Conservation (phyloP, 2,329 filamentous ascomycete species). For the Xylaria sp. region DNA sequence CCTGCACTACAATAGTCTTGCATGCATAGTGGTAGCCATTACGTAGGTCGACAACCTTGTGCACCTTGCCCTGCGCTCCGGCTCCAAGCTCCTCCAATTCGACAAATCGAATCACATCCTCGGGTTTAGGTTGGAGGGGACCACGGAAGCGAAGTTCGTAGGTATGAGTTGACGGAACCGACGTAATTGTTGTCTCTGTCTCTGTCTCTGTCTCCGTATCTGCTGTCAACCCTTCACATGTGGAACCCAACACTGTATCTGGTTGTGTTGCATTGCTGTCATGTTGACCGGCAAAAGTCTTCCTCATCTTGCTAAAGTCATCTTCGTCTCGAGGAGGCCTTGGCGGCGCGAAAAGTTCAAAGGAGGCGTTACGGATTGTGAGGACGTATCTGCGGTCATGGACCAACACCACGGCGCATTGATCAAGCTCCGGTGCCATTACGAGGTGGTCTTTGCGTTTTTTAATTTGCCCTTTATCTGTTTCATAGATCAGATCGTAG, state of each 20-base stretch:
- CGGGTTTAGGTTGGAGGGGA: not conserved
- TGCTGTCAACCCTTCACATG: too few species aligned
- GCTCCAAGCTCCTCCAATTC: not conserved
- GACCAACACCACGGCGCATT: not conserved
- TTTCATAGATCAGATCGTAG: not conserved
- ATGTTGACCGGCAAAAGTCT: too few species aligned
- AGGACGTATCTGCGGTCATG: too few species aligned
- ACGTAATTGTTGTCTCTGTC: not conserved
- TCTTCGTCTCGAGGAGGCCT: too few species aligned
- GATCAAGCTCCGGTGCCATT: too few species aligned
- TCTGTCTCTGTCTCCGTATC: too few species aligned
- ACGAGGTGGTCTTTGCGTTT: not conserved
- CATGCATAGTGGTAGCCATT: not conserved
- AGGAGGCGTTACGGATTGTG: too few species aligned
- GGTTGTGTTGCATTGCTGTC: too few species aligned
- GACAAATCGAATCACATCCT: not conserved
- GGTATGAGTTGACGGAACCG: not conserved
- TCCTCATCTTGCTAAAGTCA: too few species aligned
- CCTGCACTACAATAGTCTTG: not conserved
- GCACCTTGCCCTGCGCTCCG: not conserved
- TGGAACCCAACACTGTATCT: too few species aligned
- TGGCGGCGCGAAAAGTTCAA: too few species aligned
- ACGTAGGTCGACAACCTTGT: not conserved
- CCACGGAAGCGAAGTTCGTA: not conserved
- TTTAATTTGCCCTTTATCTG: not conserved